A percentile compares a stretch with the other conserved stretches of the same genome.
Conservation (phyloP, 139 green algal species). For the Closterium sp. region DNA sequence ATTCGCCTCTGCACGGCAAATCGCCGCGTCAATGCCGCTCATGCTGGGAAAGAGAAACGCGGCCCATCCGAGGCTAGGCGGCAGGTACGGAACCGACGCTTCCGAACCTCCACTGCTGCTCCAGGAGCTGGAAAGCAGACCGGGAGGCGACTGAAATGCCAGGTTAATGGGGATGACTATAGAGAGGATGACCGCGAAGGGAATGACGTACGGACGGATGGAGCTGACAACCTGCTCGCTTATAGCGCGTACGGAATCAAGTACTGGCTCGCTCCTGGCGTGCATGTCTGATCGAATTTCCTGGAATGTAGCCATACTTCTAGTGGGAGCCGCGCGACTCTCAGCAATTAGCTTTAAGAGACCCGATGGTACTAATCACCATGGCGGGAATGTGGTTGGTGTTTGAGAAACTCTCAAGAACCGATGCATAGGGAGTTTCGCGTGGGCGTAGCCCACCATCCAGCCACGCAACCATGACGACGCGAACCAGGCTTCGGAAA, state of each 20-base stretch:
- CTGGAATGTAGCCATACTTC: too few relatives aligned
- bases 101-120: not conserved
- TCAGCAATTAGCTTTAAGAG: too few relatives aligned
- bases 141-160: not conserved
- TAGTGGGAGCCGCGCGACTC: too few relatives aligned
- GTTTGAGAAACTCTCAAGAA: too few relatives aligned
- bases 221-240: not conserved
- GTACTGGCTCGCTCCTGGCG: not conserved
- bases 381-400: too few relatives aligned
- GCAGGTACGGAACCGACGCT: not conserved
- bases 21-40: not conserved
- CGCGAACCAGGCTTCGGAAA: too few relatives aligned
- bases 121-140: not conserved
- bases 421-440: too few relatives aligned
- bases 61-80: not conserved
- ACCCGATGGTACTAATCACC: too few relatives aligned
- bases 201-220: not conserved
- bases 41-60: not conserved
- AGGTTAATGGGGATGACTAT: not conserved
- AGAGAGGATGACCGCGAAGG: not conserved
- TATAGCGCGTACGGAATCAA: not conserved
- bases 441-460: too few relatives aligned
- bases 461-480: too few relatives aligned
- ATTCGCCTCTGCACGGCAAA: not conserved
- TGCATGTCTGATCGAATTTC: not conserved